These are phyloP conservation scores for Torulaspora maleeae DNA, from an alignment of 805 yeast species.

Conservation along the genomic window DNA sequence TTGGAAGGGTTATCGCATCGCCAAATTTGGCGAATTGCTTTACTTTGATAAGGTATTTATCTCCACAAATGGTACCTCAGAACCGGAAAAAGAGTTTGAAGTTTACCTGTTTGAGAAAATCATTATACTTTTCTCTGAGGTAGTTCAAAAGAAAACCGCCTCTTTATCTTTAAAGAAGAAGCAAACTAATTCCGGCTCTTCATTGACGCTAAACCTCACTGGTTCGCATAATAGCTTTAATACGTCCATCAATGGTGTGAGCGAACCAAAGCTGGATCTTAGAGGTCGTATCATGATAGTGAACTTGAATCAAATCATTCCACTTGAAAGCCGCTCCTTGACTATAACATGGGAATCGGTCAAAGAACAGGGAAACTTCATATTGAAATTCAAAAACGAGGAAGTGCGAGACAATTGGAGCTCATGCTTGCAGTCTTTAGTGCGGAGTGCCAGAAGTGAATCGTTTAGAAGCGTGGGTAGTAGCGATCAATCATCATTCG, in stretches of 20 bases:
- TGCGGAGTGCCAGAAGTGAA: constrained; percentile 33
- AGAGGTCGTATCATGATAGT: constrained; percentile 80
- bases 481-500: constrained; percentile 25
- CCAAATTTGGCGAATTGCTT: constrained; percentile 79
- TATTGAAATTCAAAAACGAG: constrained; percentile 76
- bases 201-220: constrained; percentile 11
- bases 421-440: constrained; percentile 45
- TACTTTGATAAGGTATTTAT: constrained; percentile 63
- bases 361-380: constrained; percentile 80
- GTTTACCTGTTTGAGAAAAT: constrained; percentile 82
- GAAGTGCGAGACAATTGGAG: constrained; percentile 85
- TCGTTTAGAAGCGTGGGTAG: constrained; percentile 31
- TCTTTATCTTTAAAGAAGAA: constrained; percentile 41
- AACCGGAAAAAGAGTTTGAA: constrained; percentile 78
- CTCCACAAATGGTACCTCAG: constrained; percentile 41
- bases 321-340: constrained; percentile 49
- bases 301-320: constrained; percentile 50
- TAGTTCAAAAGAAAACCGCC: constrained; percentile 45
- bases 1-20: constrained; percentile 85
- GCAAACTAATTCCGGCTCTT: constrained; percentile 23
- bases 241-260: constrained; percentile 12
- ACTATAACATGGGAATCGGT: constrained; percentile 80
- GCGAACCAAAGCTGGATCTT: constrained; percentile 48
- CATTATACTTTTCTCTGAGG: constrained; percentile 60
- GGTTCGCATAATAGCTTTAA: constrained; percentile 14